Percentiles rank a stretch among this genome's conserved stretches.
Evolutionary conservation across 1,284 basidiomycete genomes (phyloP).

Genomic region (Peniophora sp.): DNA sequence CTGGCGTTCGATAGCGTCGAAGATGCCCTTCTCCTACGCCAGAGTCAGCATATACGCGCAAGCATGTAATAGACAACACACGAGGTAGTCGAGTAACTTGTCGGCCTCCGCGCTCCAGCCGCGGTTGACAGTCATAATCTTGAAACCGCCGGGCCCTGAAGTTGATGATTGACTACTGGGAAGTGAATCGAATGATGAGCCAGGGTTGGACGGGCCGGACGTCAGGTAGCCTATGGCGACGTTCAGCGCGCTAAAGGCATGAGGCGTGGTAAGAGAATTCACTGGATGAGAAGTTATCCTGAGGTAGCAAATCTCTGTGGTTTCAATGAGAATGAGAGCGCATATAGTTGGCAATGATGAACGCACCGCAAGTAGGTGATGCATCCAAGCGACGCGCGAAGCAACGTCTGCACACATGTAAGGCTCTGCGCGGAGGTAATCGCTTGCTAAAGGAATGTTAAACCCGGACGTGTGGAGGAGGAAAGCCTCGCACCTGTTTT

Average conservation of each 20-base stretch:
- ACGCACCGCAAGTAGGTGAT: constrained; percentile 65
- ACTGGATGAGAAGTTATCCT: constrained; percentile 58
- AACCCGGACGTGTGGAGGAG: background rate
- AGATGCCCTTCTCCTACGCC: constrained; percentile 67
- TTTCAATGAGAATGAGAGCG: background rate
- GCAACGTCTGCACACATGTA: constrained; percentile 58
- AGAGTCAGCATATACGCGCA: constrained; percentile 2
- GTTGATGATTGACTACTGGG: background rate
- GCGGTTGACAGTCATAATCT: constrained; percentile 62
- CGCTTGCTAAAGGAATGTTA: constrained; percentile 22
- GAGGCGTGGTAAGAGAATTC: constrained; percentile 13
- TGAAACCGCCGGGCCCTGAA: constrained; percentile 38
- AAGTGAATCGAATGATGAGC: background rate
- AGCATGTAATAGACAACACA: constrained; percentile 21
- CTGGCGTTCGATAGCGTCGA: constrained; percentile 69
- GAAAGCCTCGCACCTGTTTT: constrained; percentile 2
- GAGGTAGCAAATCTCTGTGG: constrained; percentile 60
- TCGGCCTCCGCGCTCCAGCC: constrained; percentile 77
- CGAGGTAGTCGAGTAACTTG: constrained; percentile 69
- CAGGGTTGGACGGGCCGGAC: background rate
- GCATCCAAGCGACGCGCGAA: constrained; percentile 67
- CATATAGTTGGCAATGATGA: constrained; percentile 2
- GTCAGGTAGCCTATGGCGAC: constrained; percentile 8
- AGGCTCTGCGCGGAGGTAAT: constrained; percentile 57
- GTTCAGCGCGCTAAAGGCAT: constrained; percentile 10